Conservation (phyloP, 331 rosid species). For the Rhamnella rubrinervis region DNA sequence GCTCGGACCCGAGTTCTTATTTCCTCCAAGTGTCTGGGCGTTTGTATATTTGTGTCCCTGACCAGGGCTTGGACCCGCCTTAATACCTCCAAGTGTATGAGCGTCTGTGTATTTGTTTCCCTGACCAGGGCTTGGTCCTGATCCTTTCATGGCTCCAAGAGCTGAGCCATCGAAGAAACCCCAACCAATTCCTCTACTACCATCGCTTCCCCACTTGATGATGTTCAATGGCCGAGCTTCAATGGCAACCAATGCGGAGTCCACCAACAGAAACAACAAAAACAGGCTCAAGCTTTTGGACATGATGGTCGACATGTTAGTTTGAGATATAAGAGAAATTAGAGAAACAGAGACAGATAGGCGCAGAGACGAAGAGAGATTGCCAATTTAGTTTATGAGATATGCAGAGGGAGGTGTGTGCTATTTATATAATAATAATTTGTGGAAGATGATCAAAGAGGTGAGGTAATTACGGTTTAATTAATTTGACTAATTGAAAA, state of each 20-base stretch:
- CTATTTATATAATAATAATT: neutral
- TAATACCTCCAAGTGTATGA: conserved; percentile 48
- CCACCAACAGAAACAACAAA: conserved; percentile 27
- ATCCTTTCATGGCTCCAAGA: conserved; percentile 50
- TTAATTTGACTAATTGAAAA: no score
- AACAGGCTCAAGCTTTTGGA: conserved; percentile 11
- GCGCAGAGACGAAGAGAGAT: neutral
- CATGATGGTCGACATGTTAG: conserved; percentile 5
- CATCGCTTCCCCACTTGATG: conserved; percentile 13
- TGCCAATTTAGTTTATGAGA: neutral
- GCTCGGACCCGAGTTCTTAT: conserved; percentile 37
- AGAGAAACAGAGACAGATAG: neutral
- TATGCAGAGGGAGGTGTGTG: neutral
- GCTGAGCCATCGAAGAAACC: conserved; percentile 41
- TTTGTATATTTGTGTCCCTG: conserved; percentile 40
- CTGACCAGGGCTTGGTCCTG: conserved; percentile 50
- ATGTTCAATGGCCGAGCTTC: conserved; percentile 52
- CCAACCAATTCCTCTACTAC: conserved; percentile 5
- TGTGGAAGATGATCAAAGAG: no score
- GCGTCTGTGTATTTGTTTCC: conserved; percentile 35
- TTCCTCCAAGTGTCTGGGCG: neutral
- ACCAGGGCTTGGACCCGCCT: conserved; percentile 41
- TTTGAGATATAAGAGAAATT: neutral
- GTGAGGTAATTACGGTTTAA: no score
- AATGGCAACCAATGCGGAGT: conserved; percentile 12